Conservation (phyloP, 495 filamentous ascomycete genomes). For the Bryoglossum gracile region DNA sequence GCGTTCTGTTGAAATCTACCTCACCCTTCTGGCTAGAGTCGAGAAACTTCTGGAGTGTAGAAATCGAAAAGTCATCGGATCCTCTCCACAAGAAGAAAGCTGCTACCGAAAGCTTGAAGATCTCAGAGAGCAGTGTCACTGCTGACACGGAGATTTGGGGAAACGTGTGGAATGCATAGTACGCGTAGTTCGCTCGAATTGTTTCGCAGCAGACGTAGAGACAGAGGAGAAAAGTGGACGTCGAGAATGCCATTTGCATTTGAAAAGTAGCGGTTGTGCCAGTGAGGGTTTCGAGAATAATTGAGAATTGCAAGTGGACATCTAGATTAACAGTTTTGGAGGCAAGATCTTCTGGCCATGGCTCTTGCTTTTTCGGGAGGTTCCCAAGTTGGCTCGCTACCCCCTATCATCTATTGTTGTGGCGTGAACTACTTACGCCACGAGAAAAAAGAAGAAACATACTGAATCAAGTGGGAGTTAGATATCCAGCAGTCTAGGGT, state of each 20-base stretch:
- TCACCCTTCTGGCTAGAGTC: not conserved
- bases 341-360: not conserved
- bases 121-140: constrained; percentile 2
- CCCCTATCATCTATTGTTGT: too few species aligned
- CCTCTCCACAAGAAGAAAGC: constrained; percentile 3
- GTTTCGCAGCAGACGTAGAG: constrained; percentile 12
- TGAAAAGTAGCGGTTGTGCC: not conserved
- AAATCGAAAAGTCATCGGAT: not conserved
- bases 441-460: too few species aligned
- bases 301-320: not conserved
- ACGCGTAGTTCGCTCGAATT: constrained; percentile 13
- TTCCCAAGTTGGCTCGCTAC: not conserved
- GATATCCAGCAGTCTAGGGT: too few species aligned
- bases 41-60: constrained; percentile 1
- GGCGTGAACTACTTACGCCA: too few species aligned
- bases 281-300: not conserved
- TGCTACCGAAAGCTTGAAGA: constrained; percentile 7
- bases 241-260: constrained; percentile 1
- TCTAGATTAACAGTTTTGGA: not conserved
- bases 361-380: not conserved
- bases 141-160: constrained; percentile 7
- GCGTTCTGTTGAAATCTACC: constrained; percentile 1
- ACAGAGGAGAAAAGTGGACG: constrained; percentile 4
- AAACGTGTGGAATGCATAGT: constrained; percentile 10
- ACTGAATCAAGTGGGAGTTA: too few species aligned